Evolutionary conservation across 306 rosid species (phyloP).

Genomic region (Rosa chinensis): DNA sequence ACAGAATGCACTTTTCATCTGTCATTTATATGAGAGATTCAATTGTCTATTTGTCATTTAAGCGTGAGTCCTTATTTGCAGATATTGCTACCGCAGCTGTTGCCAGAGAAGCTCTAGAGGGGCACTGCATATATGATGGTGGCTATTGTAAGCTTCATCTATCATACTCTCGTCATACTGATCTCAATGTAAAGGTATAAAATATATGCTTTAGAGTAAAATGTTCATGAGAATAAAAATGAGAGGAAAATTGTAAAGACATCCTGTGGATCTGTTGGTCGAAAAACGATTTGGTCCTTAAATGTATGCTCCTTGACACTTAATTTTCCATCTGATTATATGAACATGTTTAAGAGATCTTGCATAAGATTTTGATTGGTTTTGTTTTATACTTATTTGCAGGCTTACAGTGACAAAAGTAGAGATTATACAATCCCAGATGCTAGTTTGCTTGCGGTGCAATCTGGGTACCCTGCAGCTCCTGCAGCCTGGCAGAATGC

Average conservation of each 20-base stretch:
- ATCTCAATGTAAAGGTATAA: constrained; percentile 99
- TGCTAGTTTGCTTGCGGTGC: constrained; percentile 42
- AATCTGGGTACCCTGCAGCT: constrained; percentile 36
- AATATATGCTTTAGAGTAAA: constrained; percentile 59
- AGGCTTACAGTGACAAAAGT: constrained; percentile 94
- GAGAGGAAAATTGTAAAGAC: constrained; percentile 43
- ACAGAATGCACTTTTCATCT: background rate
- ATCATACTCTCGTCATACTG: constrained; percentile 99
- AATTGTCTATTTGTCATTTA: constrained; percentile 15
- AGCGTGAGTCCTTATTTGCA: constrained; percentile 25
- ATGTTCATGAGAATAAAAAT: constrained; percentile 51
- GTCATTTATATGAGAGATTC: background rate
- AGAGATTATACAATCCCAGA: constrained; percentile 64
- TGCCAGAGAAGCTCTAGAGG: constrained; percentile 93
- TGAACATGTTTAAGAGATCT: constrained; percentile 15
- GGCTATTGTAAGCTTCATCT: constrained; percentile 99
- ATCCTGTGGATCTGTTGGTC: constrained; percentile 57
- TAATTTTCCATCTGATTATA: constrained; percentile 34
- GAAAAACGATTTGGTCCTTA: constrained; percentile 51
- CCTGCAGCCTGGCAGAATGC: constrained; percentile 49
- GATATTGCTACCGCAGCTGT: constrained; percentile 64
- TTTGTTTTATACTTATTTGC: constrained; percentile 15
- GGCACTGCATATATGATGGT: constrained; percentile 99
- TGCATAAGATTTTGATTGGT: constrained; percentile 8
- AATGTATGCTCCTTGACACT: constrained; percentile 78